These are phyloP conservation scores for Pestalotiopsis sp. DNA, from an alignment of 2,329 filamentous ascomycete species.

Conservation along the genomic window DNA sequence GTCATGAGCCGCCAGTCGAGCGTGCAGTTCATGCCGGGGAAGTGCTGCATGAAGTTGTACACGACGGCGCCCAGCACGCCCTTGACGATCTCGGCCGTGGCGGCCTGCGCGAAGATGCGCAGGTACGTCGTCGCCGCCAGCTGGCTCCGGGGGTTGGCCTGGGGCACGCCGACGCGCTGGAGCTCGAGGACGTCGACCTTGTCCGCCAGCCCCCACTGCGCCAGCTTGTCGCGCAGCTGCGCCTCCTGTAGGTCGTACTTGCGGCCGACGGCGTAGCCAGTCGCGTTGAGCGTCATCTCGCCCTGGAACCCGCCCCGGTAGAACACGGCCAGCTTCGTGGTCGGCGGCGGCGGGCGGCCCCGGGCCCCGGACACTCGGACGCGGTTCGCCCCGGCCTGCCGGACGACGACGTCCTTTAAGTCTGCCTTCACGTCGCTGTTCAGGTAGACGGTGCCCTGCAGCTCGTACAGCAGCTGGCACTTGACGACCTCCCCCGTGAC, in stretches of 20 bases:
- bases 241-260: slow-evolving; percentile 53
- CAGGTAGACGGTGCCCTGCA: slow-evolving; percentile 49
- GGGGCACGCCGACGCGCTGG: slow-evolving; percentile 44
- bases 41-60: slow-evolving; percentile 45
- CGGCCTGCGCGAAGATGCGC: slow-evolving; percentile 45
- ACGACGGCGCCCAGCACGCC: slow-evolving; percentile 32
- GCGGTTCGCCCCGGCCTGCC: slow-evolving; percentile 36
- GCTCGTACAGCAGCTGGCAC: slow-evolving; percentile 51
- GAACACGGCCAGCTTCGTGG: slow-evolving; percentile 55
- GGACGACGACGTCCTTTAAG: slow-evolving; percentile 36
- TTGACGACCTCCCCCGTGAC: slow-evolving; percentile 40
- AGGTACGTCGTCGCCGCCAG: slow-evolving; percentile 45
- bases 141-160: slow-evolving; percentile 40
- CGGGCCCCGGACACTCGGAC: slow-evolving; percentile 43
- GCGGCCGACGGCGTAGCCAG: slow-evolving; percentile 47
- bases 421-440: slow-evolving; percentile 51
- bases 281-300: slow-evolving; percentile 46
- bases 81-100: slow-evolving; percentile 26
- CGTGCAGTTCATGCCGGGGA: slow-evolving; percentile 43
- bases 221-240: slow-evolving; percentile 46
- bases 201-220: slow-evolving; percentile 35
- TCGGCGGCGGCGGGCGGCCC: slow-evolving; percentile 48
- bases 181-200: slow-evolving; percentile 55
- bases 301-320: slow-evolving; percentile 51
- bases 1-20: slow-evolving; percentile 41